A percentile compares a stretch with the other conserved stretches of the same genome.
phyloP scores from a whole-genome alignment of 2,329 filamentous ascomycete species.

The Madurella fahalii region DNA sequence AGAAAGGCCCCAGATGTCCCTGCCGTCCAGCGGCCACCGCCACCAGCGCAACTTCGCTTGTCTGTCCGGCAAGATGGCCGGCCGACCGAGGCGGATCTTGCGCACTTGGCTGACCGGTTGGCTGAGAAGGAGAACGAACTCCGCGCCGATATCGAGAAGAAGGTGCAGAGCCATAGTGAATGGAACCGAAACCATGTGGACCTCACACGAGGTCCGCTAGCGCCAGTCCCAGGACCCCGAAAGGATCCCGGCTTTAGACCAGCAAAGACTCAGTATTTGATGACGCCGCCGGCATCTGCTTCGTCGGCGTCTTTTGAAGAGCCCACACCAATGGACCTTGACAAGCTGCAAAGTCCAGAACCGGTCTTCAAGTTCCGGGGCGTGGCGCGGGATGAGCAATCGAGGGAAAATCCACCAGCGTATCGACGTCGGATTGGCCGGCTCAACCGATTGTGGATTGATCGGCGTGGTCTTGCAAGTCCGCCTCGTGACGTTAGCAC shows the following conservation, averaged over 20 bases:
- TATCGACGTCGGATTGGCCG: constrained; percentile 83
- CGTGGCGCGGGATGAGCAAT: constrained; percentile 36
- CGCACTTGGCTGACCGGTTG: constrained; percentile 69
- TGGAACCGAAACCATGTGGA: constrained; percentile 93
- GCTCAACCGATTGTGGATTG: constrained; percentile 81
- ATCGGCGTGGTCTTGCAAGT: constrained; percentile 66
- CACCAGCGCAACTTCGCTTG: constrained; percentile 63
- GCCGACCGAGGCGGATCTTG: constrained; percentile 71
- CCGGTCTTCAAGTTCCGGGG: constrained; percentile 47
- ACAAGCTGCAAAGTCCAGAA: constrained; percentile 37
- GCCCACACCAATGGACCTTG: constrained; percentile 47
- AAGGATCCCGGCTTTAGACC: constrained; percentile 63
- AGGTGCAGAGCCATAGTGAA: constrained; percentile 80
- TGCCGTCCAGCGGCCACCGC: constrained; percentile 55
- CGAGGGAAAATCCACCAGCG: constrained; percentile 50
- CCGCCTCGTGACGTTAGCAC: constrained; percentile 43
- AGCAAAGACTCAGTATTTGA: constrained; percentile 66
- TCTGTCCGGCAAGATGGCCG: constrained; percentile 68
- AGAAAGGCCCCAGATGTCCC: constrained; percentile 61
- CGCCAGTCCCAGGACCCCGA: constrained; percentile 65
- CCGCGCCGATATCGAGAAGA: constrained; percentile 75
- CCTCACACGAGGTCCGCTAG: constrained; percentile 78
- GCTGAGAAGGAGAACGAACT: constrained; percentile 80
- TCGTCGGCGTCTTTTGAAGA: constrained; percentile 45
- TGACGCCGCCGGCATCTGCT: constrained; percentile 59